phyloP scores from a whole-genome alignment of 345 rosid genomes.

The Microcos paniculata region DNA sequence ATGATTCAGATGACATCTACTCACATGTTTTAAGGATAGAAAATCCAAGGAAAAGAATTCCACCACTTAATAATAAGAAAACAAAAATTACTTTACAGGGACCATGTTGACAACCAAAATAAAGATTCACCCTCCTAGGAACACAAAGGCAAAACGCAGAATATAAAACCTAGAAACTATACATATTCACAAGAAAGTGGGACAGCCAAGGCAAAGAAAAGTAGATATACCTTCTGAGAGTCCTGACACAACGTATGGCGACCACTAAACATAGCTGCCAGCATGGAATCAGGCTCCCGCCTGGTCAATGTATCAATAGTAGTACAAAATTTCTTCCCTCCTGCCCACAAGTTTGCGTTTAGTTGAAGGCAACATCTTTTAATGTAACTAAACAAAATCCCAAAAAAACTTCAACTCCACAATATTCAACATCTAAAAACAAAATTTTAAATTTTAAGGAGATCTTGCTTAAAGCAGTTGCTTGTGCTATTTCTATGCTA shows the following conservation, averaged over 20 bases:
- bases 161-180: not conserved
- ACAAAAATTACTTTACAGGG: not conserved
- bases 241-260: slow-evolving; percentile 63
- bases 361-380: not conserved
- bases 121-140: not conserved
- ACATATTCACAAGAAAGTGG: not conserved
- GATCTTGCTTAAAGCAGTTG: not conserved
- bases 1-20: not conserved
- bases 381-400: not conserved
- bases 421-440: not conserved
- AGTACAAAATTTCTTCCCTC: slow-evolving; percentile 85
- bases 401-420: not conserved
- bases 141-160: not conserved
- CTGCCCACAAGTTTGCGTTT: slow-evolving; percentile 27
- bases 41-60: not conserved
- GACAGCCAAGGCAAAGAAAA: not conserved
- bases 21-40: not conserved
- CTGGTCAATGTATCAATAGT: slow-evolving; percentile 75
- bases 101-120: not conserved
- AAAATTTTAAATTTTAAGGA: not conserved
- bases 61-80: not conserved
- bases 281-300: slow-evolving; percentile 93
- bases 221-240: slow-evolving; percentile 44
- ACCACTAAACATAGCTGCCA: slow-evolving; percentile 93
- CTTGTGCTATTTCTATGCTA: too few relatives aligned